Conservation (phyloP, 345 rosid genomes). For the Hevea brasiliensis region DNA sequence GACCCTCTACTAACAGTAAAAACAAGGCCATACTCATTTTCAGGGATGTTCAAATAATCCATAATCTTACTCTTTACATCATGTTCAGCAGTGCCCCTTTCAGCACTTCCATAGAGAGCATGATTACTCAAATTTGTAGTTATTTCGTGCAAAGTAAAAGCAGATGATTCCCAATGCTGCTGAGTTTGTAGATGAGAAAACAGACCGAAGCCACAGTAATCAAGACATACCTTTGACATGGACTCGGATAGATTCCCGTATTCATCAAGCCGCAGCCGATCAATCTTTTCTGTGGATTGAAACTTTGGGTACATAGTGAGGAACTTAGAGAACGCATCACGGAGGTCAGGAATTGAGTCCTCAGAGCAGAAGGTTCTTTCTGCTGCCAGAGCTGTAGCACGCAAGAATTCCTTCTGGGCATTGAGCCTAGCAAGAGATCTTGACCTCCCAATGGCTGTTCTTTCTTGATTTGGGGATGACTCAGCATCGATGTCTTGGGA, state of each 20-base stretch:
- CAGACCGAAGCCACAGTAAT: conserved; percentile 89
- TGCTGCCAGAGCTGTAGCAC: conserved; percentile 73
- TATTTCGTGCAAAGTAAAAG: conserved; percentile 76
- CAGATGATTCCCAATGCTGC: conserved; percentile 66
- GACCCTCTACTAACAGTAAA: conserved; percentile 91
- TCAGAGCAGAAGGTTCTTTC: conserved; percentile 48
- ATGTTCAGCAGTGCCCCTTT: conserved; percentile 71
- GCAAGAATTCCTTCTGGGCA: conserved; percentile 76
- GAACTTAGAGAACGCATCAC: conserved; percentile 68
- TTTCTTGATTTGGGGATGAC: conserved; percentile 41
- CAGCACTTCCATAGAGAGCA: conserved; percentile 80
- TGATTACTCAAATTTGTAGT: conserved; percentile 87
- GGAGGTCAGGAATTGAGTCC: conserved; percentile 57
- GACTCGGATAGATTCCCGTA: conserved; percentile 60
- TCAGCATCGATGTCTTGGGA: conserved; percentile 63
- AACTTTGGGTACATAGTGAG: conserved; percentile 80
- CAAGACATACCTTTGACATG: conserved; percentile 81
- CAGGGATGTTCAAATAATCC: conserved; percentile 85
- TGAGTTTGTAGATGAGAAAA: conserved; percentile 72
- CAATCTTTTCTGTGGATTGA: conserved; percentile 63
- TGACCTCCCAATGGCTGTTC: conserved; percentile 53
- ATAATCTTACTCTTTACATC: conserved; percentile 79
- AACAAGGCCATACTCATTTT: conserved; percentile 80
- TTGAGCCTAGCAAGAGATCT: conserved; percentile 83
- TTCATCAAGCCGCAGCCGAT: conserved; percentile 63